Percentiles rank a stretch among this genome's conserved stretches.
Conservation (phyloP, 768 basidiomycete genomes). For the Mycena crocata region DNA sequence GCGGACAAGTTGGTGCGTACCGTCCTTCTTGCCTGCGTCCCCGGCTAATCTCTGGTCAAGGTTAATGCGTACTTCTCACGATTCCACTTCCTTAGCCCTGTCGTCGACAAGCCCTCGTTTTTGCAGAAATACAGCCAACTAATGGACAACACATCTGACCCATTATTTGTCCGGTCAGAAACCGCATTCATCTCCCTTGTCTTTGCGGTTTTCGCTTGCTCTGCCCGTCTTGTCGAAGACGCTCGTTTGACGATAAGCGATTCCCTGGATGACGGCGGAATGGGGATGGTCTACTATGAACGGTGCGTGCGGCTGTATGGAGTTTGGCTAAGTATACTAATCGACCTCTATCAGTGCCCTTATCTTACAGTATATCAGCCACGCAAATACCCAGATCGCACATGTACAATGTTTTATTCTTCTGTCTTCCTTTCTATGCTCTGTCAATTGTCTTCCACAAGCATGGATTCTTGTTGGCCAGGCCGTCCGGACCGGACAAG, state of each 20-base stretch:
- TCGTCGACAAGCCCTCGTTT: conserved; percentile 89
- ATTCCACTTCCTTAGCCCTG: conserved; percentile 89
- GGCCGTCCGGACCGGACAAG: conserved; percentile 89
- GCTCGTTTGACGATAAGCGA: conserved; percentile 68
- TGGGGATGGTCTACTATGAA: conserved; percentile 92
- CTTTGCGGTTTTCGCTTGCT: conserved; percentile 92
- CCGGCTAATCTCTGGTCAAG: conserved; percentile 54
- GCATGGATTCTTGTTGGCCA: conserved; percentile 95
- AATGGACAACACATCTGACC: conserved; percentile 77
- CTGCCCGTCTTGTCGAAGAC: conserved; percentile 83
- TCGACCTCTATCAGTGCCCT: conserved; percentile 64
- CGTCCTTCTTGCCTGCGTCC: conserved; percentile 32
- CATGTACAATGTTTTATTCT: conserved; percentile 93
- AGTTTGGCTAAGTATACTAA: conserved; percentile 23
- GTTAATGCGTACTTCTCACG: conserved; percentile 89
- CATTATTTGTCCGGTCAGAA: conserved; percentile 64
- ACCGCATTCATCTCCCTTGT: conserved; percentile 84
- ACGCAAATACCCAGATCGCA: conserved; percentile 83
- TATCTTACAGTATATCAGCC: conserved; percentile 92
- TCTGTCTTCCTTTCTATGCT: conserved; percentile 91
- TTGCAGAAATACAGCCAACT: conserved; percentile 74
- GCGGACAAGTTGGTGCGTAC: conserved; percentile 84
- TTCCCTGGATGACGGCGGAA: conserved; percentile 79
- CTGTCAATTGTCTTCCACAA: conserved; percentile 93
- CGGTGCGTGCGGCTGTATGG: conserved; percentile 60